Conservation (phyloP, 495 filamentous ascomycete genomes). For the Alectoria sarmentosa region DNA sequence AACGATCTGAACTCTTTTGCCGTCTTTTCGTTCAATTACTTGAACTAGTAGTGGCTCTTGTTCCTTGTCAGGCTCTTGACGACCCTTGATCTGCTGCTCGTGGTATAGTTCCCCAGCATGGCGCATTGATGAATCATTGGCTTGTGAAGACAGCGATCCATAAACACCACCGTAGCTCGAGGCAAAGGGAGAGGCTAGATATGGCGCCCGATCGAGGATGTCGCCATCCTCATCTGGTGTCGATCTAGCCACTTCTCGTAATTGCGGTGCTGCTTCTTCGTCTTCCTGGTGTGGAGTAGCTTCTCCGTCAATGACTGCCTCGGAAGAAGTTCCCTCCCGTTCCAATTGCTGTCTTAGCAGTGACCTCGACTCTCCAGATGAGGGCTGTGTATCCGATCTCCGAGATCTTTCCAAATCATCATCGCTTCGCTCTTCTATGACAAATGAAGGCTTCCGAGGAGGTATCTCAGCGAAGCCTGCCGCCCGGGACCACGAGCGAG, state of each 20-base stretch:
- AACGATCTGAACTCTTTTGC: slow-evolving; percentile 71
- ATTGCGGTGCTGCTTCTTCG: slow-evolving; percentile 19
- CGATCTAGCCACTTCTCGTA: not conserved
- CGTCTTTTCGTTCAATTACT: slow-evolving; percentile 78
- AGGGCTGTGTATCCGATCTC: slow-evolving; percentile 28
- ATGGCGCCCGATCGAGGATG: slow-evolving; percentile 56
- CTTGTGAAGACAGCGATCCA: slow-evolving; percentile 62
- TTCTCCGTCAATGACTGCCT: slow-evolving; percentile 24
- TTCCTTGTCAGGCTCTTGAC: slow-evolving; percentile 52
- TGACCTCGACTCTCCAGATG: slow-evolving; percentile 34
- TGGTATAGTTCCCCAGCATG: slow-evolving; percentile 65
- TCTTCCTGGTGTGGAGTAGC: slow-evolving; percentile 24
- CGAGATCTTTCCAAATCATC: not conserved
- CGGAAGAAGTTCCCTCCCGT: slow-evolving; percentile 16
- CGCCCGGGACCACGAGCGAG: slow-evolving; percentile 88
- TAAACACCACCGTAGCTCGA: slow-evolving; percentile 73
- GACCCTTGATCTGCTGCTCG: slow-evolving; percentile 54
- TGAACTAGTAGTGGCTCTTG: slow-evolving; percentile 76
- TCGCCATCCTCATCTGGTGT: slow-evolving; percentile 30
- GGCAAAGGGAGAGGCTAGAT: slow-evolving; percentile 56
- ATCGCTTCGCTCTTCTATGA: slow-evolving; percentile 43
- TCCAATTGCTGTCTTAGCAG: slow-evolving; percentile 42
- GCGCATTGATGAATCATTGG: slow-evolving; percentile 60
- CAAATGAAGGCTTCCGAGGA: slow-evolving; percentile 65
- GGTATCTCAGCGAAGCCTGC: slow-evolving; percentile 82